These are phyloP conservation scores for Peronosclerospora sorghi DNA, from an alignment of 352 stramenopile species.

Conservation along the genomic window DNA sequence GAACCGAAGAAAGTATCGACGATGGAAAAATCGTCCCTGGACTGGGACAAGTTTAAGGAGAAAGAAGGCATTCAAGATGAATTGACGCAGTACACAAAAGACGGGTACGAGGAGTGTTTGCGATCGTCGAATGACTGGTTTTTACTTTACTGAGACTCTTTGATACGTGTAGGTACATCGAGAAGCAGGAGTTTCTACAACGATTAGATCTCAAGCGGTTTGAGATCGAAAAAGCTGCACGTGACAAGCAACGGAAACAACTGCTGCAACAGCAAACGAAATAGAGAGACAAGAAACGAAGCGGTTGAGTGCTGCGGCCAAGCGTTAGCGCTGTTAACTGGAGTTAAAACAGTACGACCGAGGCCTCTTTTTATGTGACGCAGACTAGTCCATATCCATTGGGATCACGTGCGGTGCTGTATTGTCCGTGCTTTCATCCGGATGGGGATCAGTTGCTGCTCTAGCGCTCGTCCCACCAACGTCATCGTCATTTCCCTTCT, in stretches of 20 bases:
- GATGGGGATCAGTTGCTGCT: slow-evolving; percentile 13
- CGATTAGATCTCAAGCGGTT: slow-evolving; percentile 83
- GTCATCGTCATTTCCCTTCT: slow-evolving; percentile 45
- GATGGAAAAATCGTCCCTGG: slow-evolving; percentile 90
- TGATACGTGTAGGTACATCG: slow-evolving; percentile 61
- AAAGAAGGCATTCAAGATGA: slow-evolving; percentile 88
- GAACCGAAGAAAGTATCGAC: slow-evolving; percentile 88
- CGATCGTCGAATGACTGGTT: no score
- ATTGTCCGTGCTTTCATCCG: slow-evolving; percentile 31
- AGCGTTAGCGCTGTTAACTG: no score
- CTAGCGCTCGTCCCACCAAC: slow-evolving; percentile 13
- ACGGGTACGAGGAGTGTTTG: slow-evolving; percentile 45
- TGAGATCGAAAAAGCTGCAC: slow-evolving; percentile 82
- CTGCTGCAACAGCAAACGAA: slow-evolving; percentile 34
- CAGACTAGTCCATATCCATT: slow-evolving; percentile 62
- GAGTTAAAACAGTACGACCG: no score
- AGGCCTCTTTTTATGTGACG: no score
- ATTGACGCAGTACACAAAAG: slow-evolving; percentile 87
- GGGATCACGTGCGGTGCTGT: slow-evolving; percentile 53
- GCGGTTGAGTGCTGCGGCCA: no score
- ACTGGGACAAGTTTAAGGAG: slow-evolving; percentile 95
- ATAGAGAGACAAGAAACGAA: no score
- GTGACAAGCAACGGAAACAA: slow-evolving; percentile 59
- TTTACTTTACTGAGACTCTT: no score
- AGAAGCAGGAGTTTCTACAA: slow-evolving; percentile 93